Evolutionary conservation across 2,329 filamentous ascomycete genomes (phyloP).

Genomic region (Trichoderma sp.): DNA sequence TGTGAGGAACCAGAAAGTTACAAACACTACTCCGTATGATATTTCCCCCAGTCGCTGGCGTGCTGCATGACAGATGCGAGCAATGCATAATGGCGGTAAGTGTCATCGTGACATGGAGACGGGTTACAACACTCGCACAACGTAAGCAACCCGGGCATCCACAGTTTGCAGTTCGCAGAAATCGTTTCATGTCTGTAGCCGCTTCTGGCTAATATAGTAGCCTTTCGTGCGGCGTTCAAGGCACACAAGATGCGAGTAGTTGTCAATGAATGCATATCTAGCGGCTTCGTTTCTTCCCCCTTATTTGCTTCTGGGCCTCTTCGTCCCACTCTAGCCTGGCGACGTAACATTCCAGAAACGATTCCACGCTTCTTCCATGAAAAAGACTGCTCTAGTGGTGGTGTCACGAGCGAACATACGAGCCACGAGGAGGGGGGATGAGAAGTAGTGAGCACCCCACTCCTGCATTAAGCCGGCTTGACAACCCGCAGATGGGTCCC

Average conservation of each 20-base stretch:
- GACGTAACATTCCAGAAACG: conserved; percentile 15
- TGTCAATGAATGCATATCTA: conserved; percentile 10
- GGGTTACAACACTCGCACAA: neutral
- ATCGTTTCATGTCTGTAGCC: conserved; percentile 10
- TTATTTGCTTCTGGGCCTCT: neutral
- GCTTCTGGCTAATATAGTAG: neutral
- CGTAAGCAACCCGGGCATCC: neutral
- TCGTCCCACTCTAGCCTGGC: neutral
- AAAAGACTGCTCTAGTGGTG: neutral
- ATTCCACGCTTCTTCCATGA: neutral
- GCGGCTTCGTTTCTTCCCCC: neutral
- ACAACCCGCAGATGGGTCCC: neutral
- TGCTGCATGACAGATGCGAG: neutral
- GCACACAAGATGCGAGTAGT: neutral
- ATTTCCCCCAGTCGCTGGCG: neutral
- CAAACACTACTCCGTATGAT: neutral
- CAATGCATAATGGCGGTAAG: conserved; percentile 2
- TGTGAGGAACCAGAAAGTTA: neutral
- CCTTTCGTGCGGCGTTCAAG: neutral
- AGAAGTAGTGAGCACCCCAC: neutral
- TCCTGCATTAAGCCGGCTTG: neutral
- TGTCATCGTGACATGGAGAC: neutral
- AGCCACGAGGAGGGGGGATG: neutral
- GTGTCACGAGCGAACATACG: neutral
- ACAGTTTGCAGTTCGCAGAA: conserved; percentile 12